Evolutionary conservation across 2,329 filamentous ascomycete species (phyloP), one percentile per base, ranked within the genome.

Genomic region (Monosporascus sp.): DNA sequence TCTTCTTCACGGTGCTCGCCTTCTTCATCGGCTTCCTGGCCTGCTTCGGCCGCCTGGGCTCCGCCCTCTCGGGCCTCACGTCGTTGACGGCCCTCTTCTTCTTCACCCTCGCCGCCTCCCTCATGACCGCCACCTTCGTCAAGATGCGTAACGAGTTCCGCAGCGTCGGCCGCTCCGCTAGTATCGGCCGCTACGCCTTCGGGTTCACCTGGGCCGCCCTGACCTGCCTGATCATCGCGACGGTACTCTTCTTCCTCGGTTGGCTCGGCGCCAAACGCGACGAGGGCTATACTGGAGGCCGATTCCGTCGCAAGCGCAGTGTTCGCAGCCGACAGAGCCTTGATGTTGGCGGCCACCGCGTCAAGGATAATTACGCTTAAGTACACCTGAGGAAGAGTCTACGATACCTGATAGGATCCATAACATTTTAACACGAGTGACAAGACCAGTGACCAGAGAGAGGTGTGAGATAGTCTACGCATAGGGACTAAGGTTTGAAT

Each of bases 171-270:
- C 80, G 82, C 52, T 65, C 68, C 19, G 87, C 89, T 31, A 69
- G 67, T 11, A 68, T 94, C 38, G 89, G 89, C 51, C 65, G 64
- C 35, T 88, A 86, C 64, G 86, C 84, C 20, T 89, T 90, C 65
- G 89, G 81, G 45, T 93, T 91, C 73, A 85, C 84, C 58, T 94
- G 89, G 89, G 85, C 79, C 17, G 80, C 87, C 1, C 84, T 85
- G 71, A 81, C 80, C 9, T 79, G 80, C 51, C 80, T 89, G 62
- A 72, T 90, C 60, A 68, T 92, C 59, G 80, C 87, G 17, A 81
- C 80, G 4, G 60, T 89, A 31, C 72, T 91, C 54, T 89, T 91
- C 74, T 87, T 80, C 69, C 52, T 85, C 35, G 84, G 84, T 50
- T 80, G 82, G 27, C 74, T 81, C 40, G 72, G 76, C 50, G 74